Evolutionary conservation across 129 eudicot species (phyloP).

Genomic region (Chrysanthemum lavandulifolium): DNA sequence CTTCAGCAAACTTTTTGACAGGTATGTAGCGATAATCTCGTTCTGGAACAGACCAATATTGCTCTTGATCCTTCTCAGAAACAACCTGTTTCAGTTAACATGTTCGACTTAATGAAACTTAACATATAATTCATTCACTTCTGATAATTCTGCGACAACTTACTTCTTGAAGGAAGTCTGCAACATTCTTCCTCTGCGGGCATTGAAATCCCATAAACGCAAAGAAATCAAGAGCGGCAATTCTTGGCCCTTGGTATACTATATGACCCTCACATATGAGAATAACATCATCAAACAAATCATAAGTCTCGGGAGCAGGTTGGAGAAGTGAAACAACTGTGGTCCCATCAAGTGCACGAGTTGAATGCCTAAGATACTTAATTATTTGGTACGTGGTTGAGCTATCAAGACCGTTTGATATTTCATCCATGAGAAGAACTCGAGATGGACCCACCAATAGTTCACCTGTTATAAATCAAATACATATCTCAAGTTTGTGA

Average conservation of each 20-base stretch:
- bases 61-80: constrained; percentile 94
- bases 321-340: constrained; percentile 91
- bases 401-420: constrained; percentile 97
- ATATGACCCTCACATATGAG: constrained; percentile 90
- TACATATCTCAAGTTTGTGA: background rate
- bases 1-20: constrained; percentile 76
- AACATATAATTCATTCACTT: constrained; percentile 1
- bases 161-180: constrained; percentile 99
- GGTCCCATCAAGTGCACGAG: constrained; percentile 80
- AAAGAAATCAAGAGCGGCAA: constrained; percentile 70
- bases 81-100: constrained; percentile 51
- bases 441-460: constrained; percentile 81
- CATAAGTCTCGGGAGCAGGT: constrained; percentile 97
- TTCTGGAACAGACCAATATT: constrained; percentile 72
- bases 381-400: constrained; percentile 82
- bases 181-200: constrained; percentile 88
- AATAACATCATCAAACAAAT: constrained; percentile 86
- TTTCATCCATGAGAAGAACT: constrained; percentile 93
- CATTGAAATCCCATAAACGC: constrained; percentile 82
- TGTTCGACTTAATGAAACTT: background rate
- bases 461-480: constrained; percentile 51
- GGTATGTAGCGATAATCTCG: constrained; percentile 67
- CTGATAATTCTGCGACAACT: constrained; percentile 25
- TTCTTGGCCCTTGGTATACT: constrained; percentile 94
- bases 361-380: constrained; percentile 89